phyloP scores from a whole-genome alignment of 768 basidiomycete species.

The Macrolepiota dolichaula region DNA sequence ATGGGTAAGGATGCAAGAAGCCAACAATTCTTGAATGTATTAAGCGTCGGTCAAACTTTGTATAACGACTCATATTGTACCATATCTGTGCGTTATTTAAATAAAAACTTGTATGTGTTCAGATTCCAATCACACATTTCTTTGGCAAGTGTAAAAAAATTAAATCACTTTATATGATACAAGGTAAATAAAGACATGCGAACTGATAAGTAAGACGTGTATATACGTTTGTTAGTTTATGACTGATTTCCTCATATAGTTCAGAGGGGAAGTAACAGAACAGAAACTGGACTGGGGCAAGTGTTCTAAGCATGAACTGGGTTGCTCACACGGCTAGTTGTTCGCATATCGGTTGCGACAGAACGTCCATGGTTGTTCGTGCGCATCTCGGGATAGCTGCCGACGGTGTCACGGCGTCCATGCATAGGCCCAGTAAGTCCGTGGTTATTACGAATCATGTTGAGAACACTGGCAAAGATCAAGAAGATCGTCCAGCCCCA shows the following conservation, averaged over 20 bases:
- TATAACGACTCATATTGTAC: not conserved
- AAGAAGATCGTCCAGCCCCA: constrained; percentile 52
- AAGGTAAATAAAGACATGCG: too few species aligned
- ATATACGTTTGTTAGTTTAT: too few species aligned
- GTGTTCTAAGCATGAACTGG: not conserved
- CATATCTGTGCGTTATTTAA: too few species aligned
- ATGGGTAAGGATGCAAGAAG: constrained; percentile 48
- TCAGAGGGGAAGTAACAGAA: not conserved
- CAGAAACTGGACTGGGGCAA: not conserved
- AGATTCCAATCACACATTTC: too few species aligned
- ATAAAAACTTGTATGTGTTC: too few species aligned
- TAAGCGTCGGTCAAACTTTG: not conserved
- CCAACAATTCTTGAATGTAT: constrained; percentile 8
- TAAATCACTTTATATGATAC: too few species aligned
- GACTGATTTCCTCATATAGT: not conserved
- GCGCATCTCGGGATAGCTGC: constrained; percentile 19
- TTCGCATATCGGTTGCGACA: not conserved
- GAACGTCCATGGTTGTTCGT: not conserved
- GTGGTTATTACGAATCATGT: constrained; percentile 17
- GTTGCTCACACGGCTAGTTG: not conserved
- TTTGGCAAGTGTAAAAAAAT: too few species aligned
- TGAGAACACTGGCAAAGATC: constrained; percentile 35
- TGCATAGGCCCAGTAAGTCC: constrained; percentile 17
- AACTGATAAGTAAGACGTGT: too few species aligned
- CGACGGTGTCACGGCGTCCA: constrained; percentile 9